Evolutionary conservation across 176 grass and related monocot genomes (phyloP).

Genomic region (Carex parvula): DNA sequence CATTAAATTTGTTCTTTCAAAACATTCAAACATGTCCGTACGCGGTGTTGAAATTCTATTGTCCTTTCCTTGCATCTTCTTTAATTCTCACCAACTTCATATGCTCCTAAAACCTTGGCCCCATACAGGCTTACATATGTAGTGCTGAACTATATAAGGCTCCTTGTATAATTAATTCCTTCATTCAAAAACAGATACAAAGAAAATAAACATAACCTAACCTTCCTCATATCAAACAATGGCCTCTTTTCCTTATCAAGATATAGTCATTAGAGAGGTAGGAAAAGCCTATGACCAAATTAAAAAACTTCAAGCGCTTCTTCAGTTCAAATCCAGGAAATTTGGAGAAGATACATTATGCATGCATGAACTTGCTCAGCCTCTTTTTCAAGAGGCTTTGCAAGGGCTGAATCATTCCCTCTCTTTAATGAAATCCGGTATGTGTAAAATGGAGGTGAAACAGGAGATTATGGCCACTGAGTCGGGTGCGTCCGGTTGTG

Average conservation of each 20-base stretch:
- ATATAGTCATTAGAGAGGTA: conserved; percentile 9
- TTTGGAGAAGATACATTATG: background rate
- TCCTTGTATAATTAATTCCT: background rate
- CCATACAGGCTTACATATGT: background rate
- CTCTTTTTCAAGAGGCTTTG: conserved; percentile 8
- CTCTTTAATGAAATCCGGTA: background rate
- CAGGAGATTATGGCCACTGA: background rate
- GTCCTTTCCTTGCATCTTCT: background rate
- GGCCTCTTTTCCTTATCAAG: background rate
- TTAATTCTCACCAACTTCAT: conserved; percentile 1
- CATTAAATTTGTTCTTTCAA: background rate
- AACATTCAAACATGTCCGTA: background rate
- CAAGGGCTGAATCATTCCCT: conserved; percentile 7
- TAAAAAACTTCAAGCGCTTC: background rate
- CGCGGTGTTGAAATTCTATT: background rate
- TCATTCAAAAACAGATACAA: background rate
- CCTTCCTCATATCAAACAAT: background rate
- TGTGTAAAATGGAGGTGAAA: background rate
- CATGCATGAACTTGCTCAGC: conserved; percentile 7
- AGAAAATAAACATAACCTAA: background rate
- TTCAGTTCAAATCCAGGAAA: conserved; percentile 12
- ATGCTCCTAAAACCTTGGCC: background rate
- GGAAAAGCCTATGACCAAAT: conserved; percentile 11
- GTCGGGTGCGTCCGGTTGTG: background rate
- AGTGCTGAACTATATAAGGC: no score